Evolutionary conservation across 495 filamentous ascomycete species (phyloP), one percentile per base, ranked within the genome.

Genomic region (Hypomontagnella submonticulosa): DNA sequence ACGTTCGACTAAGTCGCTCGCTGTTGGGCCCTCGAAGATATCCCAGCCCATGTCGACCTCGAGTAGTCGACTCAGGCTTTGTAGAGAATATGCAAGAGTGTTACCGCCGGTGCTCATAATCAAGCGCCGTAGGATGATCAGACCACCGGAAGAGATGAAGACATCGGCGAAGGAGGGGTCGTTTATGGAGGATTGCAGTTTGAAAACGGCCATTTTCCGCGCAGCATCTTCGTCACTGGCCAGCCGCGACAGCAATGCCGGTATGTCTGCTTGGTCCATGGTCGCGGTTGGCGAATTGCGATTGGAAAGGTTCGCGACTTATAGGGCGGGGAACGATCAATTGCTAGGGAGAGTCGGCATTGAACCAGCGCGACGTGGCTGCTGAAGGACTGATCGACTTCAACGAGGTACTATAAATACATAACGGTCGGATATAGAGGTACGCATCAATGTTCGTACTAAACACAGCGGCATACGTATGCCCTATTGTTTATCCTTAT

Each of bases 11-110:
- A 86, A 69, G 50, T 86, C 84, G 7, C 80, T 74, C 0, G 82
- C 75, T 1, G 78, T 73, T 10, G 76, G 68, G 4, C 75, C 77
- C 63, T 86, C 84, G 63, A 86, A 86, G 48, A 86, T 86, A 51
- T 98, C 95, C 95, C 95, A 99, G 42, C 95, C 96, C 82, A 96
- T 97, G 77, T 97, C 95, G 4, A 98, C 90, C 76, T 98, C 96
- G 27, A 99, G 82, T 34, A 98, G 77, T 46, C 92, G 82, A 37
- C 87, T 90, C 60, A 98, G 87, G 48, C 90, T 92, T 57, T 96
- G 93, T 44, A 99, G 79, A 47, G 92, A 92, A 73, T 99, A 98
- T 36, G 96, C 94, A 72, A 98, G 80, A 0, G 96, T 98, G 77
- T 98, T 99, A 4, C 96, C 96, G 48, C 85, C 90, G 4, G 93